Evolutionary conservation across 768 basidiomycete genomes (phyloP), one percentile per base, ranked within the genome.

Genomic region (Ramaria sp.): DNA sequence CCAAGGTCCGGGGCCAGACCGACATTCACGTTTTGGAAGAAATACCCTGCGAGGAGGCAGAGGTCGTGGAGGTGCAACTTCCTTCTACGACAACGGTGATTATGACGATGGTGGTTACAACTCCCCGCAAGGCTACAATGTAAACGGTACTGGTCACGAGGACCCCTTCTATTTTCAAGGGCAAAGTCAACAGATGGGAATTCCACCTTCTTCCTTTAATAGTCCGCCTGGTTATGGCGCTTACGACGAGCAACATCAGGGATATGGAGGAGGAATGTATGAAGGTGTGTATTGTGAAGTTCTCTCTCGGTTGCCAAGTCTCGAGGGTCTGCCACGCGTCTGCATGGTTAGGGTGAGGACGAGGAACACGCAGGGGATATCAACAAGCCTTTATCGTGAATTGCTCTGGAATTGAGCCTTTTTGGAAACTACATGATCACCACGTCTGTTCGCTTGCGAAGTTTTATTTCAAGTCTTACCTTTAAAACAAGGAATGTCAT

Each of bases 1-100:
- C 39, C 70, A 75, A 59, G 81, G 79, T 62, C 79, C 80, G 60
- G 85, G 85, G 55, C 81, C 80, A 64, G 85, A 87, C 71, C 78
- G 88, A 73, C 69, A 61, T 58, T 75, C 83, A 71, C 78, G 78
- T 38, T 69, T 68, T 64, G 57, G 50, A 36, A 56, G 64, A 32
- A 54, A 58, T 47, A 69, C 70, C 61, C 76, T 80, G 52, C 77
- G 81, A 70, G 81, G 84, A 60, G 75, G 76, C 51, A 70, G 79
- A 56, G 81, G 81, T 61, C 73, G 81, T 50, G 78, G 78, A 53
- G 71, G 71, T 44, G 64, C 62, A 61, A 64, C 76, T 56, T 83
- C 57, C 50, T 56, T 78, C 73, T 87, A 85, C 74, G 82, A 85
- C 71, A 82, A 77, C 73, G 73, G 73, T 72, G 75, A 70, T 71